Percentiles rank a stretch among this genome's conserved stretches.
phyloP scores from a whole-genome alignment of 495 filamentous ascomycete species.

The Daldinia bambusicola region DNA sequence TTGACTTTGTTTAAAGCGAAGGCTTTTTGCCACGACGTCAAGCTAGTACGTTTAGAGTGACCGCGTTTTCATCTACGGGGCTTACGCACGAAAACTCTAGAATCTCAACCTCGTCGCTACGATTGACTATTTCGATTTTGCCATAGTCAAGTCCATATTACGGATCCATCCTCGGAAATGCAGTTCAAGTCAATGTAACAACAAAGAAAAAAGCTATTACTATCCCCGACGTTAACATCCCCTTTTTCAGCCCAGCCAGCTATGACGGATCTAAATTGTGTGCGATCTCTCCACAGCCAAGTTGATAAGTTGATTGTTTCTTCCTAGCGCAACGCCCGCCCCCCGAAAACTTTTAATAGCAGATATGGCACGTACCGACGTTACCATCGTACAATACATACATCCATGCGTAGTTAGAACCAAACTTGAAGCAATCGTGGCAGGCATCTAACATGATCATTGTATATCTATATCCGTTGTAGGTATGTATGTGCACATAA shows the following conservation, averaged over 20 bases:
- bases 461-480: neutral
- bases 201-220: conserved; percentile 8
- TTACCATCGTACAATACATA: conserved; percentile 18
- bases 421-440: conserved; percentile 41
- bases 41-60: conserved; percentile 5
- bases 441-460: conserved; percentile 29
- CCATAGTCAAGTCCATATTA: neutral
- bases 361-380: conserved; percentile 19
- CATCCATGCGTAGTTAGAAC: conserved; percentile 21
- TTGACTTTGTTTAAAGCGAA: conserved; percentile 9
- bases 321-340: conserved; percentile 28
- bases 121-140: neutral
- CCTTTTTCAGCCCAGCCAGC: conserved; percentile 13
- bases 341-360: neutral
- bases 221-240: neutral
- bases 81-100: neutral
- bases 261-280: conserved; percentile 27
- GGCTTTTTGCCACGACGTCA: conserved; percentile 11
- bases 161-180: neutral
- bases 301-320: conserved; percentile 22
- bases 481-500: conserved; percentile 13
- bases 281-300: conserved; percentile 42
- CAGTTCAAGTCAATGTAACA: conserved; percentile 12
- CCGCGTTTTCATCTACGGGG: neutral
- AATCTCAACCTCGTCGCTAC: neutral